Conservation (phyloP, 1,284 basidiomycete species). For the Phellinidium pouzarii region DNA sequence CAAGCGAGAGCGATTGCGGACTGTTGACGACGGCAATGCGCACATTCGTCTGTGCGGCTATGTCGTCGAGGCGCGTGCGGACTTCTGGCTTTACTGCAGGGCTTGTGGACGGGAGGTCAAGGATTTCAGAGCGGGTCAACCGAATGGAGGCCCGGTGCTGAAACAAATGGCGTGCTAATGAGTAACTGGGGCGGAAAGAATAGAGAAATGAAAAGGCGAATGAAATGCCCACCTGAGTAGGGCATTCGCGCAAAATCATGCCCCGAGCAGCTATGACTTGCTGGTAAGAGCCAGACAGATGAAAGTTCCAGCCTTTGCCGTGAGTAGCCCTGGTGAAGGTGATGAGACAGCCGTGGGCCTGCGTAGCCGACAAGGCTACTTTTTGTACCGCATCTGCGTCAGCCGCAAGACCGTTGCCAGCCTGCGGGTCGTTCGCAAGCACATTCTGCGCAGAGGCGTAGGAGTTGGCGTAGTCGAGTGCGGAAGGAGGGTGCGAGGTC, state of each 20-base stretch:
- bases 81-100: slow-evolving; percentile 87
- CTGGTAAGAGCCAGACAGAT: slow-evolving; percentile 86
- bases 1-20: slow-evolving; percentile 61
- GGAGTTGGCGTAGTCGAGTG: slow-evolving; percentile 53
- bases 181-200: background rate
- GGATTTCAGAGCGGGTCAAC: slow-evolving; percentile 86
- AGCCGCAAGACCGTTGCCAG: slow-evolving; percentile 29
- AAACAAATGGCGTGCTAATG: slow-evolving; percentile 18
- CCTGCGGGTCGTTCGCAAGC: slow-evolving; percentile 25
- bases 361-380: slow-evolving; percentile 73
- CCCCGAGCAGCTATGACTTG: slow-evolving; percentile 90
- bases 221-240: slow-evolving; percentile 57
- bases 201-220: slow-evolving; percentile 1
- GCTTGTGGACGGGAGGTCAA: slow-evolving; percentile 77
- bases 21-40: slow-evolving; percentile 88
- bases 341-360: slow-evolving; percentile 75
- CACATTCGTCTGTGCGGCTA: slow-evolving; percentile 82
- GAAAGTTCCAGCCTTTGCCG: slow-evolving; percentile 78
- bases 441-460: slow-evolving; percentile 30
- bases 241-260: slow-evolving; percentile 83
- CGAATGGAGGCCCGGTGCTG: slow-evolving; percentile 83
- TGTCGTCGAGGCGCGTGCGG: slow-evolving; percentile 82
- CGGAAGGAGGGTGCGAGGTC: slow-evolving; percentile 48
- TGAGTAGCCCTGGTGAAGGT: slow-evolving; percentile 72
- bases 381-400: slow-evolving; percentile 76